phyloP scores from a whole-genome alignment of 345 rosid genomes.

The Heritiera littoralis region DNA sequence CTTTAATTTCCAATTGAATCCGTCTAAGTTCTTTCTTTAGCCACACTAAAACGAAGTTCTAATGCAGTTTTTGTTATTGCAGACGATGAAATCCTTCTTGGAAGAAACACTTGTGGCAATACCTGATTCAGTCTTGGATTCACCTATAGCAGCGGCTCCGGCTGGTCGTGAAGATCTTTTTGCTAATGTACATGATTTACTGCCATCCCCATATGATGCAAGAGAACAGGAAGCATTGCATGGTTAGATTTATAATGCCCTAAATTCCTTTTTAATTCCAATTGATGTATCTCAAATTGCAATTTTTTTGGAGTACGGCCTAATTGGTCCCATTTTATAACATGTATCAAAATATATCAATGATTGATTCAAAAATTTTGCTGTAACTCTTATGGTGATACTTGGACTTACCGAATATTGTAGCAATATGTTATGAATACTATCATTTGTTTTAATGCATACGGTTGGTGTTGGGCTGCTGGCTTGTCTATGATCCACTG shows the following conservation, averaged over 20 bases:
- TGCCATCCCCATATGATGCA: conserved; percentile 68
- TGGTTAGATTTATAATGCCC: conserved; percentile 33
- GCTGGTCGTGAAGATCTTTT: conserved; percentile 70
- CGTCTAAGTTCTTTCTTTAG: background rate
- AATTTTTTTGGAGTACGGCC: conserved; percentile 11
- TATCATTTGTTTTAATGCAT: background rate
- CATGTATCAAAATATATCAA: background rate
- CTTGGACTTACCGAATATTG: background rate
- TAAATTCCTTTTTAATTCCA: background rate
- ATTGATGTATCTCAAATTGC: background rate
- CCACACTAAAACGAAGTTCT: background rate
- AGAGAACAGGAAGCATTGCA: conserved; percentile 39
- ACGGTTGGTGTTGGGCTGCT: background rate
- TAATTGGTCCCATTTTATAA: background rate
- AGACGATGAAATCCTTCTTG: conserved; percentile 63
- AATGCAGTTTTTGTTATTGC: conserved; percentile 24
- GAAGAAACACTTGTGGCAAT: too few species aligned
- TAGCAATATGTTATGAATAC: background rate
- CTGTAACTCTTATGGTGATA: background rate
- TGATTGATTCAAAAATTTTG: conserved; percentile 5
- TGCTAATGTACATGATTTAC: conserved; percentile 42
- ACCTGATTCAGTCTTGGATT: conserved; percentile 70
- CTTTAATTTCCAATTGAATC: background rate
- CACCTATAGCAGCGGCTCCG: conserved; percentile 48
- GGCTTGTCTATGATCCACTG: background rate